Base-by-base conservation (phyloP, 2,329 filamentous ascomycete species). In the Coniella vitis region DNA sequence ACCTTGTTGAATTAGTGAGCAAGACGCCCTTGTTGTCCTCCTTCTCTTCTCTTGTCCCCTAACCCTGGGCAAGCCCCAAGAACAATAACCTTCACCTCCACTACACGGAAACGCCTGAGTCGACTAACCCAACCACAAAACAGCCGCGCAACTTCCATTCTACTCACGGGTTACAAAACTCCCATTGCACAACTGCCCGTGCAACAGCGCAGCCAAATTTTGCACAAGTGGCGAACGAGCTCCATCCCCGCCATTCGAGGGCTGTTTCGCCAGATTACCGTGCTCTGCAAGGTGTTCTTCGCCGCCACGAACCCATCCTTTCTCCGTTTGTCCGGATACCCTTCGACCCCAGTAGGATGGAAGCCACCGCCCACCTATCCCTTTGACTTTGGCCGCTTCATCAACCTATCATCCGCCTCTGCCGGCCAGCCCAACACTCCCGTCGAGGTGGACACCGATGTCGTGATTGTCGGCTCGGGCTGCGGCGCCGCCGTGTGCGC, bases 161-260 rank as follows among this genome's bases (percentile, higher is more conserved):
- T 52, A 9, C 45, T 55, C 13, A 54, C 54, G 17, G 47, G 49
- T 17, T 40, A 49, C 12, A 8, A 29, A n/a, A 52, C 52, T 2
- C 49, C 54, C 25, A 43, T 55, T 1, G 40, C 48, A 14, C 32
- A 40, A 12, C 49, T 55, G 9, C 38, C 52, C 10, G 29, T 55
- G 3, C 29, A 46, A 12, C 46, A 51, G 25, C 54, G 54, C 35
- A 47, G 42, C 10, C 31, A 46, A 19, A 39, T 80, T 22, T 53
- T 80, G 5, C 60, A 69, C 22, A 57, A 60, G 41, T 81, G 77
- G 77, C 58, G 66, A 3, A 66, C 60, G 4, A 70, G 73, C 13
- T 65, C 70, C 19, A 59, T 78, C 13, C 69, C 72, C 29, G 55
- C 71, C 1, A 63, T 77, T 4, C 69, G 75, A 4, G 60, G 62